Base-by-base conservation (phyloP, 176 grass and related monocot species). In the Carex scoparia region DNA sequence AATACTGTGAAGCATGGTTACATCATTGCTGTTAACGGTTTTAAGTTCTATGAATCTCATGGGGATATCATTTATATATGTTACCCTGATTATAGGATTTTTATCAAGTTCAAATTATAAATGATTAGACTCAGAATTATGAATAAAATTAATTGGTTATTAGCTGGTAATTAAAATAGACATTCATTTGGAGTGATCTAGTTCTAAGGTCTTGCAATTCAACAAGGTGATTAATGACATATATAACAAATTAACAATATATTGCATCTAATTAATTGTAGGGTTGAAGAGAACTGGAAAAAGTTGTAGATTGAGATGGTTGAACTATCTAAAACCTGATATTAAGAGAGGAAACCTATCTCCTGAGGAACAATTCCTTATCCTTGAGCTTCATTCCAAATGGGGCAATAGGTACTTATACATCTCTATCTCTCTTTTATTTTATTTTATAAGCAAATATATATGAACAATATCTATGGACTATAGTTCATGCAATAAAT, bases 341-440 rank as follows among this genome's bases (percentile, higher is more conserved):
- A 89, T 97, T 84, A 94, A 91, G 84, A 88, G 90, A 42, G 94
- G 94, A 55, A 97, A 97, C 8, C 86, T 97, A 3, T 91, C 94
- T 54, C 88, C 91, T 16, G 91, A 97, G 90, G 94, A 97, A 87
- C 94, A 97, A 84, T 89, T 94, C 48, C 84, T 97, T 5, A 97
- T 97, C 83, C 91, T 97, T 1, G 94, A 97, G 79, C 94, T 97
- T 81, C 94, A 97, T 84, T 91, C 94, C 86, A 97, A 94, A 88
- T 97, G 94, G 94, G 94, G 94, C 27, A 97, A 97, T 62, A 84
- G 94, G 92, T 91, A 86, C 10, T 19, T 51, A 9, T 83, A 28
- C 15, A 46, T 55, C 18, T 68, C 4, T 23, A 23, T 68, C 42
- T 53, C 40, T 48, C 10, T 64, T 11, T 82, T 49, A 38, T 37